Percentiles rank a stretch among this genome's conserved stretches.
Conservation (phyloP, 1,139 yeast genomes). For the Arxiozyma bovina region DNA sequence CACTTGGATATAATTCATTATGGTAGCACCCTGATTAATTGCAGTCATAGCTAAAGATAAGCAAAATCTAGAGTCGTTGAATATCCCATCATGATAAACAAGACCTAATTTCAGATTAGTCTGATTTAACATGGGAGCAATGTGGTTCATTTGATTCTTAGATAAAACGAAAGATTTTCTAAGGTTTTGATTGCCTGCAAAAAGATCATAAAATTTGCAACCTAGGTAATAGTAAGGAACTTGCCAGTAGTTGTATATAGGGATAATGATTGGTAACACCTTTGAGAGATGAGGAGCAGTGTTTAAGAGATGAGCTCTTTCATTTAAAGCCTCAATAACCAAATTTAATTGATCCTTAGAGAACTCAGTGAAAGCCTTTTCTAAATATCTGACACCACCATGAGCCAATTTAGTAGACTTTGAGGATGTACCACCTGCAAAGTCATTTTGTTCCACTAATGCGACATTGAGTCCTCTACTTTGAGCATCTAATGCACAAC, state of each 20-base stretch:
- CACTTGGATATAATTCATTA: conserved; percentile 79
- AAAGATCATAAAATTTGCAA: conserved; percentile 83
- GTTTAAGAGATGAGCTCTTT: conserved; percentile 78
- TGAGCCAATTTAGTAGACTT: conserved; percentile 96
- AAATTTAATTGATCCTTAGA: conserved; percentile 86
- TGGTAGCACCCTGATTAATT: conserved; percentile 79
- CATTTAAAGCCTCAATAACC: conserved; percentile 89
- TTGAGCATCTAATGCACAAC: conserved; percentile 86
- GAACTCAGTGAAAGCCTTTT: conserved; percentile 83
- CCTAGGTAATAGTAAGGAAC: conserved; percentile 91
- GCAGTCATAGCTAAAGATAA: conserved; percentile 82
- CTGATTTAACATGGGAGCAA: conserved; percentile 83
- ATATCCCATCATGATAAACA: conserved; percentile 91
- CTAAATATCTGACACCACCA: conserved; percentile 93
- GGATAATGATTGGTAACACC: conserved; percentile 87
- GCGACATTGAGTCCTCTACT: conserved; percentile 88
- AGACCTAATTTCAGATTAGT: conserved; percentile 79
- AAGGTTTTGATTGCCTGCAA: conserved; percentile 84
- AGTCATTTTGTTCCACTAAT: conserved; percentile 77
- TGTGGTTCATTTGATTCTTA: conserved; percentile 56
- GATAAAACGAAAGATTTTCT: conserved; percentile 70
- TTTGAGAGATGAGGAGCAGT: conserved; percentile 90
- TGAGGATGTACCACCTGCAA: conserved; percentile 87
- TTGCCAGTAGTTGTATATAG: conserved; percentile 94
- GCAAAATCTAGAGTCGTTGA: conserved; percentile 89